Conservation (phyloP, 192 early-diverging fungal species). For the Dissophora ornata region DNA sequence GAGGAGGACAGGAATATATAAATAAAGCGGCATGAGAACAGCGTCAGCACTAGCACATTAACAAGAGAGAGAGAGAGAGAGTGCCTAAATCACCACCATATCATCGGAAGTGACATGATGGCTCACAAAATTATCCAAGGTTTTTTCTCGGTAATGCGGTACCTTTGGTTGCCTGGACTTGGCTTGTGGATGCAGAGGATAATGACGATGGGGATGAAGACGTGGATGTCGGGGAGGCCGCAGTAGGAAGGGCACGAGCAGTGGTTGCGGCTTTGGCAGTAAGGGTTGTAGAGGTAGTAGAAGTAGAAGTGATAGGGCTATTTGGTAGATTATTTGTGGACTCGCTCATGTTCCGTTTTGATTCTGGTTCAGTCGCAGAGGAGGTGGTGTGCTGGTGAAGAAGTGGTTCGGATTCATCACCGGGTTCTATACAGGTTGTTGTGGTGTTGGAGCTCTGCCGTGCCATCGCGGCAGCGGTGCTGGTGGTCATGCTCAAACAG, state of each 20-base stretch:
- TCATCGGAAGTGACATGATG: background rate
- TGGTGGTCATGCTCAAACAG: constrained; percentile 11
- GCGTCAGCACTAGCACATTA: too few relatives aligned
- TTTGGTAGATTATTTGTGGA: background rate
- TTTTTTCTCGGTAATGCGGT: background rate
- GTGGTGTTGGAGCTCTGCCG: constrained; percentile 23
- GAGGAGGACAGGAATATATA: too few relatives aligned
- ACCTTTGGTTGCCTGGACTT: background rate
- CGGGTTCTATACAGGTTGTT: constrained; percentile 22
- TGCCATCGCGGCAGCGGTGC: constrained; percentile 32
- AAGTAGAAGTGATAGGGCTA: background rate
- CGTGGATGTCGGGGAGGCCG: background rate
- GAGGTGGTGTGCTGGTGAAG: background rate
- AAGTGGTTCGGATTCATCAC: constrained; percentile 17
- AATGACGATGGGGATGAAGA: constrained; percentile 1
- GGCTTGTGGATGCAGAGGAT: constrained; percentile 2
- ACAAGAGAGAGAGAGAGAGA: background rate
- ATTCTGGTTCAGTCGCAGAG: constrained; percentile 1
- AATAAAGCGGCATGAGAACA: too few relatives aligned
- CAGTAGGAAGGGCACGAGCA: constrained; percentile 2
- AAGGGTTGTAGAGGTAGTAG: background rate
- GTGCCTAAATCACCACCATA: background rate
- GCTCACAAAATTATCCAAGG: constrained; percentile 1
- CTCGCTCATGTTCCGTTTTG: background rate
- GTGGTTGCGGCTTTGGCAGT: background rate